Evolutionary conservation across 257 asterid species (phyloP).

Genomic region (Marsdenia floribunda): DNA sequence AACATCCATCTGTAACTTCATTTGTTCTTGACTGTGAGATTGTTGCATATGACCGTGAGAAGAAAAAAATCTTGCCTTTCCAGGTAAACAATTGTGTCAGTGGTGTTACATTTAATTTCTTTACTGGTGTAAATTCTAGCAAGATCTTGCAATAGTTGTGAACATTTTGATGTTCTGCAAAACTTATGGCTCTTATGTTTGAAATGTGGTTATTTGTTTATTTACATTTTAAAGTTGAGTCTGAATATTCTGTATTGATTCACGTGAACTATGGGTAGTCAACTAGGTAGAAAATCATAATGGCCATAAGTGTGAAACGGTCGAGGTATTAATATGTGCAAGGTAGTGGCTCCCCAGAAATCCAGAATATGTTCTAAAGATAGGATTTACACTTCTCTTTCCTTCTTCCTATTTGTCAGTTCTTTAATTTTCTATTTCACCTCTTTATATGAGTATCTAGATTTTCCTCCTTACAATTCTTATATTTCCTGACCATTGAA

Average conservation of each 20-base stretch:
- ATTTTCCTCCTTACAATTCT: background rate
- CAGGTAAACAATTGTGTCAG: slow-evolving; percentile 45
- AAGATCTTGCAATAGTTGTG: background rate
- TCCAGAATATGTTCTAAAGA: background rate
- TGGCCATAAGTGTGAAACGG: too few species aligned
- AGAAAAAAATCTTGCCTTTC: slow-evolving; percentile 84
- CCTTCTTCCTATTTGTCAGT: background rate
- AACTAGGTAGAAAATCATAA: background rate
- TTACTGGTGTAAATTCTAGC: background rate
- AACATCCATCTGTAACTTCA: slow-evolving; percentile 60
- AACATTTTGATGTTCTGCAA: background rate
- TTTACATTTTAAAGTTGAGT: background rate
- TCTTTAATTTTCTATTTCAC: background rate
- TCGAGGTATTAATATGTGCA: background rate
- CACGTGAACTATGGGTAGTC: background rate
- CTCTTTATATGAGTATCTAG: background rate
- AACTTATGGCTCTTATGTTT: background rate
- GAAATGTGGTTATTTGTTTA: background rate
- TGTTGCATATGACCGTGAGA: slow-evolving; percentile 91
- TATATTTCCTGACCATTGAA: background rate
- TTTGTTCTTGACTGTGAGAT: slow-evolving; percentile 96
- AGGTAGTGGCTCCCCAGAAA: background rate
- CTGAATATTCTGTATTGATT: background rate
- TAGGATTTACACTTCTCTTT: background rate
- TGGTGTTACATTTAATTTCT: background rate